These are phyloP conservation scores for Apophysomyces sp. DNA, from an alignment of 371 early-diverging fungal genomes.

Conservation along the genomic window DNA sequence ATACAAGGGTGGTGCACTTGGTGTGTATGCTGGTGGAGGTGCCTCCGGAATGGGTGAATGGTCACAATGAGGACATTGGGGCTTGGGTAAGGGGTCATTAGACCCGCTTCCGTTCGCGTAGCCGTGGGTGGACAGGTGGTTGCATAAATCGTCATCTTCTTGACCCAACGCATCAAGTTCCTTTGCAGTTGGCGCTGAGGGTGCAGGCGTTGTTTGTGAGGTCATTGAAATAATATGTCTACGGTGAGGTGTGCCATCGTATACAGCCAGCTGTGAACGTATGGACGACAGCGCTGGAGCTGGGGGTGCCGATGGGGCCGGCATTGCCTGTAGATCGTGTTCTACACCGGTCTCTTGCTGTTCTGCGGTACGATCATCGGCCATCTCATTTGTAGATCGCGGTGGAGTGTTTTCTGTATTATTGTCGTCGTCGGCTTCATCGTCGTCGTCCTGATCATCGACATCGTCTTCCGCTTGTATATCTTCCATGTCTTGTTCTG, in stretches of 20 bases:
- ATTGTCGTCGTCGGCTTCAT: background rate
- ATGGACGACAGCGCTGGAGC: background rate
- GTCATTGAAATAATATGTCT: slow-evolving; percentile 8
- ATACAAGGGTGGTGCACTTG: slow-evolving; percentile 14
- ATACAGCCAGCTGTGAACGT: background rate
- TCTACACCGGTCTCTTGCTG: background rate
- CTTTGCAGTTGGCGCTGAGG: slow-evolving; percentile 21
- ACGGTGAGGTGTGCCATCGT: background rate
- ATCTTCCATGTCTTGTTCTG: background rate
- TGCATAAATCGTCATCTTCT: slow-evolving; percentile 2
- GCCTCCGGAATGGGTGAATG: slow-evolving; percentile 9
- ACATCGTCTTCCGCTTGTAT: background rate
- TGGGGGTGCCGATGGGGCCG: slow-evolving; percentile 2
- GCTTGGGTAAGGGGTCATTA: background rate
- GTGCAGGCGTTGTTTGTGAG: slow-evolving; percentile 9
- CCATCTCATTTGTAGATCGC: background rate
- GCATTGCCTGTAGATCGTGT: background rate
- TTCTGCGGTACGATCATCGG: background rate
- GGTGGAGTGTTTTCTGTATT: background rate
- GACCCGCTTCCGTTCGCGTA: background rate
- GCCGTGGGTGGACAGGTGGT: background rate
- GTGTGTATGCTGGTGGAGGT: slow-evolving; percentile 24
- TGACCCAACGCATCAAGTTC: slow-evolving; percentile 7
- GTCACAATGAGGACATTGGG: slow-evolving; percentile 4
- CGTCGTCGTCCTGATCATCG: background rate